Percentiles rank a stretch among this genome's conserved stretches.
These are phyloP conservation scores for Wickerhamomyces xylosicus DNA, from an alignment of 805 yeast species.

Conservation along the genomic window DNA sequence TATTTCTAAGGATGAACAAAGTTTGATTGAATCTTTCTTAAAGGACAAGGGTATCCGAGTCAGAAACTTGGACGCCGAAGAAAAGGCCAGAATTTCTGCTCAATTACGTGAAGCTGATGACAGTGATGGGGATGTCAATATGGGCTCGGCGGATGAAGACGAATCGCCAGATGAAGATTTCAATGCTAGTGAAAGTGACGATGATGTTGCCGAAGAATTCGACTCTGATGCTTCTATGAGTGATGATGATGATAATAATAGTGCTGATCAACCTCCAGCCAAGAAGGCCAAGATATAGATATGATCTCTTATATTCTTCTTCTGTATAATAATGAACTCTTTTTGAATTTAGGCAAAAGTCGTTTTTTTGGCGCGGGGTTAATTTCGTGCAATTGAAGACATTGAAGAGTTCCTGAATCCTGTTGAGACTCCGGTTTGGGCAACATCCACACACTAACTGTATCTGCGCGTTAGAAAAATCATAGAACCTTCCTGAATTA, in stretches of 20 bases:
- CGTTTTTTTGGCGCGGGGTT: background rate
- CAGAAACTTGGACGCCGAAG: constrained; percentile 83
- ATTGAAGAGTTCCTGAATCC: no score
- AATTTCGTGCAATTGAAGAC: no score
- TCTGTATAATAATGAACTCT: background rate
- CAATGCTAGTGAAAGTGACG: constrained; percentile 44
- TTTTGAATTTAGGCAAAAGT: background rate
- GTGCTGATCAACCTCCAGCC: constrained; percentile 24
- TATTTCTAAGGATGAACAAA: constrained; percentile 84
- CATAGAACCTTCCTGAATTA: no score
- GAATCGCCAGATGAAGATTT: constrained; percentile 86
- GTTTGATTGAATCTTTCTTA: constrained; percentile 63
- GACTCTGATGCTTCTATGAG: constrained; percentile 15
- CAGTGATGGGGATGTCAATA: constrained; percentile 37
- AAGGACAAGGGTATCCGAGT: constrained; percentile 69
- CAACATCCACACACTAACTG: no score
- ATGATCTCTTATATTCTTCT: background rate
- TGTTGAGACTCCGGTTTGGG: no score
- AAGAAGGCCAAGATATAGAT: constrained; percentile 23
- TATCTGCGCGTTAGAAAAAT: no score
- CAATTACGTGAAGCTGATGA: constrained; percentile 53
- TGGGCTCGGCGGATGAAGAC: constrained; percentile 75
- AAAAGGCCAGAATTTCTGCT: constrained; percentile 68
- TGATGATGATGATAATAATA: constrained; percentile 8
- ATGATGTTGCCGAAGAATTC: constrained; percentile 21